Evolutionary conservation across 2,329 filamentous ascomycete species (phyloP).

Genomic region (Aspergillus thermomutatus): DNA sequence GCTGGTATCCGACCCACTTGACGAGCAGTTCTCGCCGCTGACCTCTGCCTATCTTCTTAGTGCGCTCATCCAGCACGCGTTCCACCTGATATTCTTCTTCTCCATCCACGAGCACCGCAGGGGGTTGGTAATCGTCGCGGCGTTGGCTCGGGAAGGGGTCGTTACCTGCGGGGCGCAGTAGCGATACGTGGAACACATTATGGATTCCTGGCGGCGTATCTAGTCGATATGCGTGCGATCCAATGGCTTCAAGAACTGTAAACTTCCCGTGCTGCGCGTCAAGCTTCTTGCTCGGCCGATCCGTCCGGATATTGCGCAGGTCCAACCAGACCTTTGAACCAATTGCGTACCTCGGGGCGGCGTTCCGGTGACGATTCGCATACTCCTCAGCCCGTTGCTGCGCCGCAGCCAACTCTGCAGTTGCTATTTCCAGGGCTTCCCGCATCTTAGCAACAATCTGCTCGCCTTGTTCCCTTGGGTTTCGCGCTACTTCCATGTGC

Average conservation of each 20-base stretch:
- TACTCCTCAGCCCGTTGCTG: neutral
- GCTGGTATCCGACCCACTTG: too few relatives aligned
- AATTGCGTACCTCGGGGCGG: neutral
- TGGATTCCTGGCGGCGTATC: neutral
- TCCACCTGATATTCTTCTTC: neutral
- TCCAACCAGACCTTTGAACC: neutral
- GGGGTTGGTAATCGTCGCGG: neutral
- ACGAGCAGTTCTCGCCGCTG: too few relatives aligned
- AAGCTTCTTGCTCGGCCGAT: neutral
- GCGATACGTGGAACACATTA: neutral
- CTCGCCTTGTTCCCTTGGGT: too few relatives aligned
- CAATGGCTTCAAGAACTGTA: neutral
- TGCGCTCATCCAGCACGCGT: neutral
- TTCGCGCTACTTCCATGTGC: too few relatives aligned
- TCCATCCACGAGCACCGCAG: neutral
- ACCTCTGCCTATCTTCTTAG: neutral
- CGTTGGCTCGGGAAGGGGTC: conserved; percentile 2
- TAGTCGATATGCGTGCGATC: neutral
- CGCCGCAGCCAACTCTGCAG: neutral
- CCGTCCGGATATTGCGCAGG: neutral
- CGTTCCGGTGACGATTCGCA: neutral
- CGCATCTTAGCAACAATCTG: neutral
- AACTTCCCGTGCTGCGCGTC: neutral
- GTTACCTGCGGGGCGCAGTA: neutral
- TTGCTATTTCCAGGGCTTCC: neutral